phyloP scores from a whole-genome alignment of 2,329 filamentous ascomycete genomes.

The Zymoseptoria tritici region DNA sequence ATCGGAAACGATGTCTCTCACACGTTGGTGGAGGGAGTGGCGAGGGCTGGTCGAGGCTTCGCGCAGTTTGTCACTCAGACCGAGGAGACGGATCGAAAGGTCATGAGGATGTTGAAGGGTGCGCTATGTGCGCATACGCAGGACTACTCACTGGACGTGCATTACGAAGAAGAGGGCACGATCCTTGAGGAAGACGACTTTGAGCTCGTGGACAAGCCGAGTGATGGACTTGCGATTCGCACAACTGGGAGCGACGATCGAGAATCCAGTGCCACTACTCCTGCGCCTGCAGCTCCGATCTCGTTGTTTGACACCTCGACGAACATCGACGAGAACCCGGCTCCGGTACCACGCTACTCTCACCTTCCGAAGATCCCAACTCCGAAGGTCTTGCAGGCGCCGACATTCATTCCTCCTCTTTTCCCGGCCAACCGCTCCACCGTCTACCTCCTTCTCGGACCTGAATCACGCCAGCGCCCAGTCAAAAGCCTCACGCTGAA shows the following conservation, averaged over 20 bases:
- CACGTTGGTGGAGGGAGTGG: constrained; percentile 52
- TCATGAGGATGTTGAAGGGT: constrained; percentile 67
- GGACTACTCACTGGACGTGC: constrained; percentile 57
- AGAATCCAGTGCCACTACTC: background rate
- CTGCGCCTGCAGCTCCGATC: constrained; percentile 32
- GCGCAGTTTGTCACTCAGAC: constrained; percentile 53
- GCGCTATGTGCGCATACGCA: constrained; percentile 59
- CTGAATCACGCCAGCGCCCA: constrained; percentile 39
- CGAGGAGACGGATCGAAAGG: constrained; percentile 61
- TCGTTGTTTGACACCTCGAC: constrained; percentile 53
- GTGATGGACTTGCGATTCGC: constrained; percentile 40
- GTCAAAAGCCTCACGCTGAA: constrained; percentile 52
- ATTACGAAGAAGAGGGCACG: constrained; percentile 38
- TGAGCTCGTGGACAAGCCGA: constrained; percentile 54
- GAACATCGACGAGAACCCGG: constrained; percentile 36
- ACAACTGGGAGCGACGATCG: constrained; percentile 18
- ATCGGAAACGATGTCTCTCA: constrained; percentile 50
- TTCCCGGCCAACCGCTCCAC: constrained; percentile 60
- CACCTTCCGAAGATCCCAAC: constrained; percentile 46
- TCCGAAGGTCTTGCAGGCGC: constrained; percentile 58
- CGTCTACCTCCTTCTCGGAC: constrained; percentile 58
- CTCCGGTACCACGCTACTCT: constrained; percentile 34
- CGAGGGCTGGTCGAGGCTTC: constrained; percentile 51
- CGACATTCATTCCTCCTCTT: constrained; percentile 55
- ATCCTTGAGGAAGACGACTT: constrained; percentile 46